phyloP scores from a whole-genome alignment of 1,284 basidiomycete genomes.

The Cryptococcus amylolentus region DNA sequence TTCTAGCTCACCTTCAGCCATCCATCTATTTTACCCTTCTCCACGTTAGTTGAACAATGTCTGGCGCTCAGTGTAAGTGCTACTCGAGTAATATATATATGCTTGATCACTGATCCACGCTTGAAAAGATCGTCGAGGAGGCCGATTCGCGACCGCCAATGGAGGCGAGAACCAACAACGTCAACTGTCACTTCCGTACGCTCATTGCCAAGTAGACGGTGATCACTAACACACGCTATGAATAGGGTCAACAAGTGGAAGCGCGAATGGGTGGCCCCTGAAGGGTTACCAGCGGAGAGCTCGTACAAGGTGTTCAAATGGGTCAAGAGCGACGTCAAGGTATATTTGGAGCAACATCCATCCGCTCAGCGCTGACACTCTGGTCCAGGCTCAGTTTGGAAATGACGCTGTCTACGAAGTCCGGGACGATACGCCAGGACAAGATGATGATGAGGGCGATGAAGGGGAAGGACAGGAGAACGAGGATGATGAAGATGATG shows the following conservation, averaged over 20 bases:
- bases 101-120: too few relatives aligned
- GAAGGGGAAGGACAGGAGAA: constrained; percentile 11
- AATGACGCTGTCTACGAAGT: neutral
- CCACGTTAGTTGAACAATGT: too few relatives aligned
- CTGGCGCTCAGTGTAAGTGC: too few relatives aligned
- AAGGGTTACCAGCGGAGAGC: constrained; percentile 32
- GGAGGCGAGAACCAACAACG: constrained; percentile 33
- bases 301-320: constrained; percentile 25
- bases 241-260: constrained; percentile 35
- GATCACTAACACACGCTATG: neutral
- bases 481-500: constrained; percentile 12
- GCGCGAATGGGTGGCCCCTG: constrained; percentile 31
- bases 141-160: constrained; percentile 30
- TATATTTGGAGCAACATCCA: neutral
- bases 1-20: too few relatives aligned
- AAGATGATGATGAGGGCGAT: constrained; percentile 12
- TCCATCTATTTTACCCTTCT: too few relatives aligned
- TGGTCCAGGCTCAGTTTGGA: neutral
- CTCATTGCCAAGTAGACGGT: neutral
- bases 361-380: neutral
- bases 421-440: constrained; percentile 11
- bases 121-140: constrained; percentile 6
- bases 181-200: constrained; percentile 33
- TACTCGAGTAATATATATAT: too few relatives aligned
- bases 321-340: constrained; percentile 2